These are phyloP conservation scores for Clonostachys sp. DNA, from an alignment of 2,329 filamentous ascomycete species.

Conservation along the genomic window DNA sequence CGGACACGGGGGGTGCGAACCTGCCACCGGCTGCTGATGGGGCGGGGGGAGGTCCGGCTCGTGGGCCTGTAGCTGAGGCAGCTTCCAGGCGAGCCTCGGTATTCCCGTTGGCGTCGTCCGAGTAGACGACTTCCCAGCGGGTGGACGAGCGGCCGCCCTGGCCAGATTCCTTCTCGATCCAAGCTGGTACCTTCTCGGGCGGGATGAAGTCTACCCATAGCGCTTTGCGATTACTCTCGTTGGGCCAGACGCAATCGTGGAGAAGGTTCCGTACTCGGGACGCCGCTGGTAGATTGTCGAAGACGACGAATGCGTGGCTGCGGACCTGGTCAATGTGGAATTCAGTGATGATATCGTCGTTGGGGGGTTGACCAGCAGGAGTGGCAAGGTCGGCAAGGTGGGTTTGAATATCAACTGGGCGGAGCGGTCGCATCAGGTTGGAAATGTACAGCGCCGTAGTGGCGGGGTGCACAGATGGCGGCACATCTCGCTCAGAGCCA, in stretches of 20 bases:
- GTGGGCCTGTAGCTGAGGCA: not conserved
- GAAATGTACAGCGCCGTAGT: conserved; percentile 82
- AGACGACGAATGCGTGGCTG: conserved; percentile 80
- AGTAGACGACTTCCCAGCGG: conserved; percentile 73
- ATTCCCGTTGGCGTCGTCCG: conserved; percentile 46
- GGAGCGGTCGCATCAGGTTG: conserved; percentile 84
- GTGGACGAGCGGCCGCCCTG: conserved; percentile 32
- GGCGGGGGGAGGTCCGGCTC: not conserved
- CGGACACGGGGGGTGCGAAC: not conserved
- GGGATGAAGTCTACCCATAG: conserved; percentile 91
- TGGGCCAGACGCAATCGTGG: conserved; percentile 79
- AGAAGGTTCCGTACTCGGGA: conserved; percentile 70
- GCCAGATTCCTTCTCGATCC: conserved; percentile 67
- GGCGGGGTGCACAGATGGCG: conserved; percentile 63
- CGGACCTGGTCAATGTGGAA: conserved; percentile 83
- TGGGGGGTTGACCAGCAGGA: conserved; percentile 43
- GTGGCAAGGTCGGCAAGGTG: conserved; percentile 69
- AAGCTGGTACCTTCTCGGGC: conserved; percentile 63
- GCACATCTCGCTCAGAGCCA: not conserved
- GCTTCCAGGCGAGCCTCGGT: conserved; percentile 49
- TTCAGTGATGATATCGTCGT: conserved; percentile 49
- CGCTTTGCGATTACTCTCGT: conserved; percentile 77
- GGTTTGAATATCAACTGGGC: conserved; percentile 58
- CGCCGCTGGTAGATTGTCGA: conserved; percentile 65
- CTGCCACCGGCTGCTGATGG: not conserved